Conservation (phyloP, 345 rosid genomes). For the Nasturtium officinale region DNA sequence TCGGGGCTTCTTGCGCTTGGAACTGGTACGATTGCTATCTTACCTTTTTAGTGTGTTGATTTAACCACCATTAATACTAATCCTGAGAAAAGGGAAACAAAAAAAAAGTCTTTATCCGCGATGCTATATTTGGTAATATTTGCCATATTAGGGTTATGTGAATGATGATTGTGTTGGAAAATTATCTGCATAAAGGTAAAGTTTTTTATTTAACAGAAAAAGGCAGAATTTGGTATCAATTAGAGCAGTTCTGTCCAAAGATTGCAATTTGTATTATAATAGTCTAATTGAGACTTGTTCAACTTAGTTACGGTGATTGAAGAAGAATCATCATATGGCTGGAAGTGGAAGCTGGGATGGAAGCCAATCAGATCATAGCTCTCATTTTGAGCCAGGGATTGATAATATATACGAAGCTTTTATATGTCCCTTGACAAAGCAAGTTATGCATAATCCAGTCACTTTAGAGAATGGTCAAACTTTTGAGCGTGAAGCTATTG, state of each 20-base stretch:
- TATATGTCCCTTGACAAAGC: conserved; percentile 89
- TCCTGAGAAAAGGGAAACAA: neutral
- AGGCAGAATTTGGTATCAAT: neutral
- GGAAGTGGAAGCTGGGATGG: conserved; percentile 75
- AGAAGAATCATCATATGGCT: conserved; percentile 51
- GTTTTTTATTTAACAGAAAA: neutral
- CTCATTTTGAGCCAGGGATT: conserved; percentile 62
- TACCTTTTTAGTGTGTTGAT: neutral
- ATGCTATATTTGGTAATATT: conserved; percentile 26
- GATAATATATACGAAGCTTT: conserved; percentile 88
- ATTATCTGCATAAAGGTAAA: neutral
- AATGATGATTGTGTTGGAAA: neutral
- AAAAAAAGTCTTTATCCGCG: neutral
- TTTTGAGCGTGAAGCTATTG: conserved; percentile 90
- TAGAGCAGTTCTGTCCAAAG: neutral
- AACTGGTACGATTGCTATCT: conserved; percentile 16
- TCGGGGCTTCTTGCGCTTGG: neutral
- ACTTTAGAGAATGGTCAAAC: conserved; percentile 83
- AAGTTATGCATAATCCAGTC: conserved; percentile 90
- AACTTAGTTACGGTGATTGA: conserved; percentile 10
- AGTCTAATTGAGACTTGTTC: too few species aligned
- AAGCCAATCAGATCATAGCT: conserved; percentile 80
- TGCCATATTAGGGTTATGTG: neutral
- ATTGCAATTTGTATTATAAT: too few species aligned
- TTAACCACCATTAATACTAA: conserved; percentile 4